Evolutionary conservation across 495 filamentous ascomycete species (phyloP).

Genomic region (Penicillium canescens): DNA sequence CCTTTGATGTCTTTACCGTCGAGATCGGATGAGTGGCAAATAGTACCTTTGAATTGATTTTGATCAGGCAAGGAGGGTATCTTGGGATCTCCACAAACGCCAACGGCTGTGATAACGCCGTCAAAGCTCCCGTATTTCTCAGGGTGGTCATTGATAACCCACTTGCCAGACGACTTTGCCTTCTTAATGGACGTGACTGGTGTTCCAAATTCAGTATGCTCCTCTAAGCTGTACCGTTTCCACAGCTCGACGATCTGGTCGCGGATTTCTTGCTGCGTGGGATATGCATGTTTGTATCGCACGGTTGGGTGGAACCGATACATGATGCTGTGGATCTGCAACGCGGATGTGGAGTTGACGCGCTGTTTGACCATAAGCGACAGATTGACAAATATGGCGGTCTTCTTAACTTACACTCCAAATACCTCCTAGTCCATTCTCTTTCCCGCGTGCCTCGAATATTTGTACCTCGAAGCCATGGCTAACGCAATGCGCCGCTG

Average conservation of each 20-base stretch:
- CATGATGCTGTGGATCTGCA: slow-evolving; percentile 85
- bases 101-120: slow-evolving; percentile 73
- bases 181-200: slow-evolving; percentile 66
- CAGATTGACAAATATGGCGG: slow-evolving; percentile 2
- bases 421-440: slow-evolving; percentile 71
- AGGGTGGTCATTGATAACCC: slow-evolving; percentile 81
- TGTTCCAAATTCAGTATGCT: slow-evolving; percentile 70
- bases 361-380: slow-evolving; percentile 38
- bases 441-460: slow-evolving; percentile 67
- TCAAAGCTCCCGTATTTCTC: slow-evolving; percentile 68
- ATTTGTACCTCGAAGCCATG: slow-evolving; percentile 83
- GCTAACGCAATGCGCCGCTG: slow-evolving; percentile 80
- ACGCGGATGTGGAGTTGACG: slow-evolving; percentile 79
- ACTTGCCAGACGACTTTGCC: slow-evolving; percentile 61
- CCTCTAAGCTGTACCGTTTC: slow-evolving; percentile 71
- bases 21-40: slow-evolving; percentile 71
- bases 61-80: slow-evolving; percentile 66
- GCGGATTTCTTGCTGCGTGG: slow-evolving; percentile 70
- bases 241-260: slow-evolving; percentile 69
- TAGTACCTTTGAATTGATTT: slow-evolving; percentile 65
- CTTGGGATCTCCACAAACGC: slow-evolving; percentile 79
- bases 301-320: slow-evolving; percentile 86
- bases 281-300: slow-evolving; percentile 71
- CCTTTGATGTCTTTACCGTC: slow-evolving; percentile 68
- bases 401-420: slow-evolving; percentile 64